Base-by-base conservation (phyloP, 257 asterid genomes). In the Solanum phureja region DNA sequence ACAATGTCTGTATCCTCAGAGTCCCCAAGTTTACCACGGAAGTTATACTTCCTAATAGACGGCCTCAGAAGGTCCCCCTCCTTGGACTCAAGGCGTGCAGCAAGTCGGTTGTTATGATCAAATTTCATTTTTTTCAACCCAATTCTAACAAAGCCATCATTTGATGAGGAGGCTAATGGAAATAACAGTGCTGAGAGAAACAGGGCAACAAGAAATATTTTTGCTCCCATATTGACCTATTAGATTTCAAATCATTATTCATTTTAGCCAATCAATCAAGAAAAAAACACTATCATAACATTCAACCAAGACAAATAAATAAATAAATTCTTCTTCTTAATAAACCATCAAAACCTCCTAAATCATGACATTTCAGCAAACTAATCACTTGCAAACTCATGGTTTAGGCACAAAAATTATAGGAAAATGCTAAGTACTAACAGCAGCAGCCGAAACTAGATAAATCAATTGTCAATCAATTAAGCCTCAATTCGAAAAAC, bases 91-190 rank as follows among this genome's bases (percentile, higher is more conserved):
- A 95, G 90, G 86, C 87, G 94, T 23, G 97, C 92, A 90, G 99
- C 98, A 88, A 94, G 91, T 83, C 93, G 93, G 83, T 94, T 95
- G 92, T 90, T 95, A 74, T 93, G 91, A 89, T 95, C 98, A 52
- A 91, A 90, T 93, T 94, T 97, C 92, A 93, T 82, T 90, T 94
- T 96, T 68, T 95, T 96, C 27, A 96, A 91, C 68, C 98, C 97
- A 87, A 96, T 92, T 91, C 99, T 92, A 62, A 96, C 84, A 87
- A 95, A 91, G 52, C 96, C 96, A 88, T 97, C 98, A 89, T 93
- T 89, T 19, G 98, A 85, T 73, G 92, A 91, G n/a, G 96, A 92
- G 27, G 95, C 94, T 83, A 93, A 84, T 38, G 95, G 92, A 86
- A 89, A 89, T 83, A 95, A 86, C 94, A 97, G 86, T 90, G 90